phyloP scores from a whole-genome alignment of 345 rosid genomes.

The Hypericum androsaemum region DNA sequence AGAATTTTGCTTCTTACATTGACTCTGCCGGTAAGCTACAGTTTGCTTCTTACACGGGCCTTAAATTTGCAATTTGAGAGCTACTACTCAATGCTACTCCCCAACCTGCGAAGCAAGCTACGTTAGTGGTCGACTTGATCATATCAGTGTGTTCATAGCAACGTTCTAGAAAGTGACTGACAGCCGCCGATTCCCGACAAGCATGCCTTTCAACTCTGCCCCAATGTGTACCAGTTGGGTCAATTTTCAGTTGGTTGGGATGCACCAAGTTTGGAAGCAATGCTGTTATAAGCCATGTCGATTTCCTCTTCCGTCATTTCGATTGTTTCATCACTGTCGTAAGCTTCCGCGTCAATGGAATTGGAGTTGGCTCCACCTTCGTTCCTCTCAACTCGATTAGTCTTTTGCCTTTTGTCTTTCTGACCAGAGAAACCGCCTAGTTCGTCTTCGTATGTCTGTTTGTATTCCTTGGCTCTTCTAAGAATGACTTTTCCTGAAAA shows the following conservation, averaged over 20 bases:
- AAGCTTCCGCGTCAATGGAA: slow-evolving; percentile 22
- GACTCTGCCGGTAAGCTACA: too few relatives aligned
- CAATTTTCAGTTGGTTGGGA: slow-evolving; percentile 5
- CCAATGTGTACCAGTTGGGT: too few relatives aligned
- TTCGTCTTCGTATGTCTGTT: slow-evolving; percentile 49
- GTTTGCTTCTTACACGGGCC: too few relatives aligned
- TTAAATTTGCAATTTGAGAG: too few relatives aligned
- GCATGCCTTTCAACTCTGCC: too few relatives aligned
- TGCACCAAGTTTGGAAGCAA: slow-evolving; percentile 38
- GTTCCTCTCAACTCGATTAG: slow-evolving; percentile 8
- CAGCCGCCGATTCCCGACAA: too few relatives aligned
- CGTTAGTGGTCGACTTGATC: too few relatives aligned
- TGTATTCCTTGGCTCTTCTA: slow-evolving; percentile 46
- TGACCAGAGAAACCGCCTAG: slow-evolving; percentile 17
- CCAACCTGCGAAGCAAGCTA: too few relatives aligned
- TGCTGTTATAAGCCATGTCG: slow-evolving; percentile 11
- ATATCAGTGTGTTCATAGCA: too few relatives aligned
- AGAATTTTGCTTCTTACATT: too few relatives aligned
- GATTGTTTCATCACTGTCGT: slow-evolving; percentile 74
- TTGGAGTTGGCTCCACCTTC: slow-evolving; percentile 13
- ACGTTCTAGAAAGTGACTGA: too few relatives aligned
- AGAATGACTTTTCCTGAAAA: slow-evolving; percentile 39
- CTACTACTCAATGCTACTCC: too few relatives aligned
- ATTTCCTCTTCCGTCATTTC: slow-evolving; percentile 92
- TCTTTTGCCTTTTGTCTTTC: slow-evolving; percentile 20